phyloP scores from a whole-genome alignment of 345 rosid species.

The Turnera subulata region DNA sequence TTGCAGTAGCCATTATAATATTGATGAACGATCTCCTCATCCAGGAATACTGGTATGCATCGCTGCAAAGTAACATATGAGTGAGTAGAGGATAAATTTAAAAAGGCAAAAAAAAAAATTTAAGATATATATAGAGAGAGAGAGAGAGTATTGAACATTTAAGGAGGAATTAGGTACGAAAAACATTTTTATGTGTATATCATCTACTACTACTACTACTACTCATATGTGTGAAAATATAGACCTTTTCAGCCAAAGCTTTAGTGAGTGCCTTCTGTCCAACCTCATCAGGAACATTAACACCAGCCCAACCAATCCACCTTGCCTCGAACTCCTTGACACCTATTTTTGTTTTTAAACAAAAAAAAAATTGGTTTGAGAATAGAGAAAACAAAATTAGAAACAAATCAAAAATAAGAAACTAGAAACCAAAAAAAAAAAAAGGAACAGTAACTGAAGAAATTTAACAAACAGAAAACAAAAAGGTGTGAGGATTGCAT shows the following conservation, averaged over 20 bases:
- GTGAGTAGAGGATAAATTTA: too few species aligned
- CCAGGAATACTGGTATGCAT: slow-evolving; percentile 99
- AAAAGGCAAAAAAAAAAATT: too few species aligned
- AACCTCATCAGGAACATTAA: slow-evolving; percentile 91
- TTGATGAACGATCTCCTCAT: slow-evolving; percentile 98
- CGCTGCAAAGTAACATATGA: slow-evolving; percentile 41
- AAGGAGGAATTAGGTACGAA: too few species aligned
- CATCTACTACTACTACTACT: too few species aligned
- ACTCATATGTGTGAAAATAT: too few species aligned
- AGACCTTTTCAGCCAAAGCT: slow-evolving; percentile 95
- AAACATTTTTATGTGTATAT: too few species aligned
- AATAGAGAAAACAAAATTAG: too few species aligned
- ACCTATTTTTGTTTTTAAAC: slow-evolving; percentile 37
- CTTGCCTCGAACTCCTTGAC: slow-evolving; percentile 97
- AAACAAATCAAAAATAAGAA: too few species aligned
- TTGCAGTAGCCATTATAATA: slow-evolving; percentile 99
- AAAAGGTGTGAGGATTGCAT: too few species aligned
- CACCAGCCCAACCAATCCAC: slow-evolving; percentile 99
- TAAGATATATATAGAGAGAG: too few species aligned
- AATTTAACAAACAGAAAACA: slow-evolving; percentile 4
- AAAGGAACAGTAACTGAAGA: neutral
- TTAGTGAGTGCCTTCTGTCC: slow-evolving; percentile 93
- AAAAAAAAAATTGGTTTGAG: neutral
- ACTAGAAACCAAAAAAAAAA: too few species aligned
- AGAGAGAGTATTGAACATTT: too few species aligned